phyloP scores from a whole-genome alignment of 2,329 filamentous ascomycete species.

The Cladosporium sp. region DNA sequence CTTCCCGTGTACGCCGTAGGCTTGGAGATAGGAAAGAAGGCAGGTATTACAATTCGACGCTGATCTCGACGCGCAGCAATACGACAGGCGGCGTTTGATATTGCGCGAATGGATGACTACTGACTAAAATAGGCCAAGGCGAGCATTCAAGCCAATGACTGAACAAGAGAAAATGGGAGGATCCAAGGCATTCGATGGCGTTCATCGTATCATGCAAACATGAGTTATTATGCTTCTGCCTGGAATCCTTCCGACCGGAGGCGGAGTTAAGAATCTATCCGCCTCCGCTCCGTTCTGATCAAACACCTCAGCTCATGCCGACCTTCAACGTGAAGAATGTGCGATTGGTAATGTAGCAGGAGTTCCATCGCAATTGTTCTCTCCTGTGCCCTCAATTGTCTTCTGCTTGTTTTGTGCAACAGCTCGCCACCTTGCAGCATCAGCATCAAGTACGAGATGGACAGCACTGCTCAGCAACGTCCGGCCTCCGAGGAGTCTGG shows the following conservation, averaged over 20 bases:
- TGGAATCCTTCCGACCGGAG: neutral
- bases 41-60: too few species aligned
- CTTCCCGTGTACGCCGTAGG: too few species aligned
- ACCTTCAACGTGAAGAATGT: neutral
- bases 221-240: neutral
- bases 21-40: too few species aligned
- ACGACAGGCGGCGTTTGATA: too few species aligned
- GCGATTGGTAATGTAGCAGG: neutral
- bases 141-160: too few species aligned
- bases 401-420: neutral
- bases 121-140: too few species aligned
- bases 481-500: neutral
- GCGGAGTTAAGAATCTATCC: neutral
- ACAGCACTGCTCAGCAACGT: neutral
- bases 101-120: too few species aligned
- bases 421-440: neutral
- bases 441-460: conserved; percentile 1
- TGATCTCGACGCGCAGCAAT: too few species aligned
- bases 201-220: neutral
- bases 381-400: neutral
- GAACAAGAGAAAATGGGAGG: too few species aligned
- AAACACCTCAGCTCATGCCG: neutral
- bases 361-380: neutral
- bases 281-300: neutral
- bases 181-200: neutral